Evolutionary conservation across 768 basidiomycete genomes (phyloP).

Genomic region (Cystofilobasidium capitatum): DNA sequence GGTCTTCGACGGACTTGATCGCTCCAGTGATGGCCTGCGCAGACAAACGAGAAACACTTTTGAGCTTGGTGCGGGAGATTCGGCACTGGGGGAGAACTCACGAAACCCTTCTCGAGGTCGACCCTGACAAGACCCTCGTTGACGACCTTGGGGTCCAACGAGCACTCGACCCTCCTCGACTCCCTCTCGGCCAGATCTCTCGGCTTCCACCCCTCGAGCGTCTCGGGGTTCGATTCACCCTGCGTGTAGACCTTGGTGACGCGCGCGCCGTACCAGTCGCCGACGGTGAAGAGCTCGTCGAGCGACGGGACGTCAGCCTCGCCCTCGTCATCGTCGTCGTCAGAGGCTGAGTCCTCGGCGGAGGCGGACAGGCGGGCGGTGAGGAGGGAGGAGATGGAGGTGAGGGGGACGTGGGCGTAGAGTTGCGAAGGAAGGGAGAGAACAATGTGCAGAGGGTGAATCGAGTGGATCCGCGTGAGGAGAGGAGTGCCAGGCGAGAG

Average conservation of each 20-base stretch:
- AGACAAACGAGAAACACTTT: neutral
- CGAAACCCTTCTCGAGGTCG: slow-evolving; percentile 67
- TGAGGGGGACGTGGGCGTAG: slow-evolving; percentile 85
- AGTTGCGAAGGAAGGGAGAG: slow-evolving; percentile 94
- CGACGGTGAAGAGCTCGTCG: slow-evolving; percentile 62
- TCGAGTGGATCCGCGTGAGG: slow-evolving; percentile 71
- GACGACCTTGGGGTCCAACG: slow-evolving; percentile 70
- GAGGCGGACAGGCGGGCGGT: slow-evolving; percentile 61
- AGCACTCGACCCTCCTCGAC: slow-evolving; percentile 73
- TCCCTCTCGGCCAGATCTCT: slow-evolving; percentile 50
- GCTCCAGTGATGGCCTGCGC: slow-evolving; percentile 62
- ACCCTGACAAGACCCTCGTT: slow-evolving; percentile 68
- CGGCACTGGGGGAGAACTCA: slow-evolving; percentile 43
- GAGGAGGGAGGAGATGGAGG: slow-evolving; percentile 71
- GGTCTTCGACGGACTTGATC: slow-evolving; percentile 80
- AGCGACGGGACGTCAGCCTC: slow-evolving; percentile 58
- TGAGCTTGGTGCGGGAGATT: neutral
- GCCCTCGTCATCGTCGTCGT: slow-evolving; percentile 43
- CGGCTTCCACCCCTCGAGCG: slow-evolving; percentile 26
- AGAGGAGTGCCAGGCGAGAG: slow-evolving; percentile 74
- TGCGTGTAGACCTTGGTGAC: slow-evolving; percentile 61
- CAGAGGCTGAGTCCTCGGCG: slow-evolving; percentile 34
- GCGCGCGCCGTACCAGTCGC: slow-evolving; percentile 73
- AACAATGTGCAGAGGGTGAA: slow-evolving; percentile 80
- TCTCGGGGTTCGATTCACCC: slow-evolving; percentile 43